Conservation (phyloP, 176 grass and related monocot species). For the Saccharum spontaneum region DNA sequence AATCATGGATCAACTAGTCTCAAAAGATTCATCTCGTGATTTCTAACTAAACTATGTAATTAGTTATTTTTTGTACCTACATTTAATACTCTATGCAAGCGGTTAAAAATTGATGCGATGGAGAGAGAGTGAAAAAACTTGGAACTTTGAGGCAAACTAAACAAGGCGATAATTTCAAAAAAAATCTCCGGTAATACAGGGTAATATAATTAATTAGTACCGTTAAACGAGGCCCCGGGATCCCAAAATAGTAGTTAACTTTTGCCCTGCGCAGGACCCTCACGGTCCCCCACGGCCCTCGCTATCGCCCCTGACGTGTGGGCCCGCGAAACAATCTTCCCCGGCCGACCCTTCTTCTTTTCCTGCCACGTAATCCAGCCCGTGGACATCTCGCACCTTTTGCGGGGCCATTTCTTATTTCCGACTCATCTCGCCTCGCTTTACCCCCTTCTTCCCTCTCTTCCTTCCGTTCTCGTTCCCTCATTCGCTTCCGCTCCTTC, state of each 20-base stretch:
- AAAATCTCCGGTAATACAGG: not conserved
- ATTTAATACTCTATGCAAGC: too few species aligned
- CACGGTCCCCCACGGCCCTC: not conserved
- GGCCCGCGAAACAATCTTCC: slow-evolving; percentile 25
- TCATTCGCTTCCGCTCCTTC: not conserved
- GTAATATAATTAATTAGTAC: not conserved
- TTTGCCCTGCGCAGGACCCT: not conserved
- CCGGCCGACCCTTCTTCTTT: not conserved
- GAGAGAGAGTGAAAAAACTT: too few species aligned
- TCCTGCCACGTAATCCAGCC: slow-evolving; percentile 21
- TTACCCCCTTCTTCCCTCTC: not conserved
- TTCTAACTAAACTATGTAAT: too few species aligned
- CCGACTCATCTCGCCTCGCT: slow-evolving; percentile 1
- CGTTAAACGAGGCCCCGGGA: not conserved
- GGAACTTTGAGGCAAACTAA: too few species aligned
- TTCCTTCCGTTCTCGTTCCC: not conserved
- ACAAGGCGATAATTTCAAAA: too few species aligned
- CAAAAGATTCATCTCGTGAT: too few species aligned
- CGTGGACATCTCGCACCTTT: slow-evolving; percentile 28
- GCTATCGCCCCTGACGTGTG: slow-evolving; percentile 9
- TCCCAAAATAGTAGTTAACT: slow-evolving; percentile 30
- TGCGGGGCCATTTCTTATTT: not conserved
- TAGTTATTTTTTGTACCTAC: too few species aligned
- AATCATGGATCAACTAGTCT: too few species aligned
- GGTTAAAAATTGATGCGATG: too few species aligned